Conservation (phyloP, 805 yeast species). For the Candida railenensis region DNA sequence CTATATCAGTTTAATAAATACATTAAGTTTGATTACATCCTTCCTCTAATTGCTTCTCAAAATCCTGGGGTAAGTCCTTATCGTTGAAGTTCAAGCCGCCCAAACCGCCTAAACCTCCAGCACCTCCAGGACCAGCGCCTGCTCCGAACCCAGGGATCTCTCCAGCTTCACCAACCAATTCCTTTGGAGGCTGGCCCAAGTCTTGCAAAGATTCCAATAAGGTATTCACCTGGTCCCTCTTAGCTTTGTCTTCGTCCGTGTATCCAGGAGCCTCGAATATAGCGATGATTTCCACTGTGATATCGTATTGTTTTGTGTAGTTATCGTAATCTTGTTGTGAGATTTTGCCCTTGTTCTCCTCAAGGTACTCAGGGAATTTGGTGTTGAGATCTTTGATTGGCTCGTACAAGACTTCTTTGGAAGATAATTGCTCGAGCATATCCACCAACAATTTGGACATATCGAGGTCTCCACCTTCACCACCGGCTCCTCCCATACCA, state of each 20-base stretch:
- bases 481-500: slow-evolving; percentile 42
- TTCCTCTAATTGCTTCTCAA: slow-evolving; percentile 54
- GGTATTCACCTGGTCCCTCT: slow-evolving; percentile 50
- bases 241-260: slow-evolving; percentile 45
- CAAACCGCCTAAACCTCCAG: slow-evolving; percentile 34
- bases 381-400: slow-evolving; percentile 79
- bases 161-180: slow-evolving; percentile 59
- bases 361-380: slow-evolving; percentile 73
- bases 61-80: slow-evolving; percentile 53
- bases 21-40: slow-evolving; percentile 49
- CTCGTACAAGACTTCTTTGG: slow-evolving; percentile 82
- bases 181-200: slow-evolving; percentile 79
- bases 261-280: slow-evolving; percentile 68
- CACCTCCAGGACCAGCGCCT: slow-evolving; percentile 9
- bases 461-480: slow-evolving; percentile 48
- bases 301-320: slow-evolving; percentile 60
- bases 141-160: slow-evolving; percentile 47
- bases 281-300: slow-evolving; percentile 59
- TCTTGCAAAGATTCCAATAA: slow-evolving; percentile 70
- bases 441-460: slow-evolving; percentile 63
- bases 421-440: slow-evolving; percentile 77
- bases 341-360: slow-evolving; percentile 46
- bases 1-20: slow-evolving; percentile 1
- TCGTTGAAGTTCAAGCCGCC: slow-evolving; percentile 45
- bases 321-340: slow-evolving; percentile 47